These are phyloP conservation scores for Millerago galiae DNA, from an alignment of 805 yeast species.

Conservation along the genomic window DNA sequence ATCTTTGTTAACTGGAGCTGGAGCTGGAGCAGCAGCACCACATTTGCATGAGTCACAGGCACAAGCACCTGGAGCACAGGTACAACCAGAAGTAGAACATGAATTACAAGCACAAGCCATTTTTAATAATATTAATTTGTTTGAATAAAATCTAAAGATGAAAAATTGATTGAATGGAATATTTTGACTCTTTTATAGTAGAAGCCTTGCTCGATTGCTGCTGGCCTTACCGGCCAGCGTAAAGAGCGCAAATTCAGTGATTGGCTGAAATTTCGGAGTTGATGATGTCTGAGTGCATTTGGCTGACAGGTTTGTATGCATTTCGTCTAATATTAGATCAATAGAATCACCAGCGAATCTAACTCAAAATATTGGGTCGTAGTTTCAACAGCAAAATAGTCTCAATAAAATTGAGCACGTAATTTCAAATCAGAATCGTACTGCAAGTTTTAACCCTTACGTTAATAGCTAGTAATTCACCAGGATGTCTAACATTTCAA, in stretches of 20 bases:
- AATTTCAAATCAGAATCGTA: too few species aligned
- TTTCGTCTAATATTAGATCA: too few species aligned
- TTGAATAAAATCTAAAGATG: not conserved
- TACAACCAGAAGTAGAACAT: conserved; percentile 6
- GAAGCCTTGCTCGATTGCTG: not conserved
- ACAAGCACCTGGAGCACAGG: conserved; percentile 8
- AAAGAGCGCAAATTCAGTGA: not conserved
- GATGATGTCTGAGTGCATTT: not conserved
- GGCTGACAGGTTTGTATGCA: not conserved
- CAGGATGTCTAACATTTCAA: too few species aligned
- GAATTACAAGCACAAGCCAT: conserved; percentile 6
- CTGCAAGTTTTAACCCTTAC: too few species aligned
- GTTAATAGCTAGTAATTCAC: too few species aligned
- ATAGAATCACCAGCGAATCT: too few species aligned
- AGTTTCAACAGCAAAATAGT: too few species aligned
- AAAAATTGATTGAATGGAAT: conserved; percentile 1
- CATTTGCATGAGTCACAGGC: conserved; percentile 4
- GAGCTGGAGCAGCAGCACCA: conserved; percentile 4
- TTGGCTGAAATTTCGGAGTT: not conserved
- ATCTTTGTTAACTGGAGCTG: conserved; percentile 1
- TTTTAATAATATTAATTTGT: not conserved
- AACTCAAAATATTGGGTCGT: too few species aligned
- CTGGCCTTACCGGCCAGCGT: not conserved
- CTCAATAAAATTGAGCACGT: too few species aligned
- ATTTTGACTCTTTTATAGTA: not conserved